Evolutionary conservation across 192 early-diverging fungal genomes (phyloP).

Genomic region (Mycoemilia scoparia): DNA sequence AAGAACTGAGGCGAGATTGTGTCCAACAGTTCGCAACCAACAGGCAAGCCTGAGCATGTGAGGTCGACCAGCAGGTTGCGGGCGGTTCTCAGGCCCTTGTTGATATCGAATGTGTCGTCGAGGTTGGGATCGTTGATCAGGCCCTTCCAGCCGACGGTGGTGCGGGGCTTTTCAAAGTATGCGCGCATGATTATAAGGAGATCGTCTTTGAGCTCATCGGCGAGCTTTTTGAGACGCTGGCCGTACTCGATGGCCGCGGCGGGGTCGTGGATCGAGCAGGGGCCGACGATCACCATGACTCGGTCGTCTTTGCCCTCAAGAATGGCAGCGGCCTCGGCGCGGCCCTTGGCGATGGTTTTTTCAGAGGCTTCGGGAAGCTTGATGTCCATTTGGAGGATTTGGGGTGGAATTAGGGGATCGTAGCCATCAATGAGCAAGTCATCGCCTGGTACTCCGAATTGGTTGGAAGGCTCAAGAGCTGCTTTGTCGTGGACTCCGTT

Average conservation of each 20-base stretch:
- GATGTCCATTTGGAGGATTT: constrained; percentile 71
- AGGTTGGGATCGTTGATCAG: constrained; percentile 68
- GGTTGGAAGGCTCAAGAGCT: too few relatives aligned
- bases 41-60: constrained; percentile 67
- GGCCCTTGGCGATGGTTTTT: constrained; percentile 28
- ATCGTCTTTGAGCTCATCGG: constrained; percentile 50
- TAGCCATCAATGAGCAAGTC: constrained; percentile 76
- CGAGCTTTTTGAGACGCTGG: constrained; percentile 32
- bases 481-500: too few relatives aligned
- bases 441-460: too few relatives aligned
- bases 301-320: constrained; percentile 69
- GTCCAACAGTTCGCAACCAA: constrained; percentile 79
- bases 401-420: constrained; percentile 81
- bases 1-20: constrained; percentile 94
- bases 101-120: constrained; percentile 77
- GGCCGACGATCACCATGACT: constrained; percentile 79
- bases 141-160: constrained; percentile 83
- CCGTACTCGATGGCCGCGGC: constrained; percentile 74
- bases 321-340: constrained; percentile 50
- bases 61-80: constrained; percentile 61
- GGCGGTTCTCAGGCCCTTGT: constrained; percentile 82
- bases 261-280: constrained; percentile 91
- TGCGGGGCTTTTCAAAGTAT: constrained; percentile 98
- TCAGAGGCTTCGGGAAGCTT: constrained; percentile 35
- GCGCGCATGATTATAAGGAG: constrained; percentile 84